These are phyloP conservation scores for Dipteronia sinensis DNA, from an alignment of 345 rosid genomes.

Conservation along the genomic window DNA sequence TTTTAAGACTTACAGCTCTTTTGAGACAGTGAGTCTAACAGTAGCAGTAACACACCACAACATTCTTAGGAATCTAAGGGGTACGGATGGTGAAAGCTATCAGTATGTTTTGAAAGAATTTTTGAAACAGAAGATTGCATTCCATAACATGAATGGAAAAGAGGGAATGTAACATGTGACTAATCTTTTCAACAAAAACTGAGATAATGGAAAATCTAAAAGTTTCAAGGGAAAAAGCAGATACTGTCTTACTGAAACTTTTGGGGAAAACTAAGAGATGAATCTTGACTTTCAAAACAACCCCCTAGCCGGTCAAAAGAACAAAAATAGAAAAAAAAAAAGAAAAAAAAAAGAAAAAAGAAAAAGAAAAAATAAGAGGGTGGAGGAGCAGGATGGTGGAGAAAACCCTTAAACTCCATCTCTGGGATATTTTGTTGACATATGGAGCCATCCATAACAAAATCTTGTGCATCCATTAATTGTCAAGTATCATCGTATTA, in stretches of 20 bases:
- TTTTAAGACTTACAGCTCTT: background rate
- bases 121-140: background rate
- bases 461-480: background rate
- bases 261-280: background rate
- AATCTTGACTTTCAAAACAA: background rate
- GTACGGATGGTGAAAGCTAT: background rate
- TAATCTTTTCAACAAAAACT: background rate
- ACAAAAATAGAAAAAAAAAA: background rate
- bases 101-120: background rate
- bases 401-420: background rate
- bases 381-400: background rate
- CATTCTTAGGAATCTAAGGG: background rate
- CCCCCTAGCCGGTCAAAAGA: background rate
- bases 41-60: background rate
- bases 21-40: background rate
- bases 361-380: too few species aligned
- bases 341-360: background rate
- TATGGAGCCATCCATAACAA: background rate
- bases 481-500: background rate
- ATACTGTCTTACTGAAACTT: background rate
- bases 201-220: background rate
- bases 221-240: background rate
- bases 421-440: background rate
- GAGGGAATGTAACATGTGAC: background rate
- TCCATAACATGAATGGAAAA: background rate